Conservation (phyloP, 306 rosid genomes). For the Heteromeles arbutifolia region DNA sequence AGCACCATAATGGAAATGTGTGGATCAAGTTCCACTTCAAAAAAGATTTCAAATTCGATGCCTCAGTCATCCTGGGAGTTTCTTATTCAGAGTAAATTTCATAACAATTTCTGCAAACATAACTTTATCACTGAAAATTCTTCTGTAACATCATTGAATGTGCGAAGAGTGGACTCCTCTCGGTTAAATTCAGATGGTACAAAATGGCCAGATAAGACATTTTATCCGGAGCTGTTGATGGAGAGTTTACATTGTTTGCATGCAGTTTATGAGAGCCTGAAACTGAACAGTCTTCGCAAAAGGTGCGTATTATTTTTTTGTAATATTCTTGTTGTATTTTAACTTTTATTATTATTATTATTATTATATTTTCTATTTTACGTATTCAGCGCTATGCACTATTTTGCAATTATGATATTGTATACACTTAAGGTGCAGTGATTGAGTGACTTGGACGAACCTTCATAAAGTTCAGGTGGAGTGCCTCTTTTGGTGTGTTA, state of each 20-base stretch:
- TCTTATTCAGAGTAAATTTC: conserved; percentile 71
- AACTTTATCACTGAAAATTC: conserved; percentile 40
- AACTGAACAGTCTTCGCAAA: conserved; percentile 77
- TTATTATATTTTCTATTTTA: too few species aligned
- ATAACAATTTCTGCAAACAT: conserved; percentile 53
- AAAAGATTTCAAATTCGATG: conserved; percentile 25
- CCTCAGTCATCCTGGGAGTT: conserved; percentile 77
- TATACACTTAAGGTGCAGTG: neutral
- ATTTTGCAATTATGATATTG: neutral
- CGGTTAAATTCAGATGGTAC: conserved; percentile 17
- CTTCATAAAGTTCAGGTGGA: neutral
- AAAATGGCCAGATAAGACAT: conserved; percentile 35
- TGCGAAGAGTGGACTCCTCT: conserved; percentile 25
- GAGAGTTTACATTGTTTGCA: conserved; percentile 81
- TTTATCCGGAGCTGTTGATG: conserved; percentile 52
- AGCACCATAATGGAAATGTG: conserved; percentile 61
- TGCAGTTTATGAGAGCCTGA: conserved; percentile 81
- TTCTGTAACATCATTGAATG: conserved; percentile 32
- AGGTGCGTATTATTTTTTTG: conserved; percentile 35
- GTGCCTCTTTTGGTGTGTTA: conserved; percentile 1
- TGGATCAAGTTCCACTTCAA: conserved; percentile 24
- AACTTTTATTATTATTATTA: neutral
- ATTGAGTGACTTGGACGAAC: conserved; percentile 2
- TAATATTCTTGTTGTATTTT: neutral
- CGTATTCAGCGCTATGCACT: neutral